A percentile compares a stretch with the other conserved stretches of the same genome.
Evolutionary conservation across 2,329 filamentous ascomycete species (phyloP).

Genomic region (Chrysoporthe deuterocubensis): DNA sequence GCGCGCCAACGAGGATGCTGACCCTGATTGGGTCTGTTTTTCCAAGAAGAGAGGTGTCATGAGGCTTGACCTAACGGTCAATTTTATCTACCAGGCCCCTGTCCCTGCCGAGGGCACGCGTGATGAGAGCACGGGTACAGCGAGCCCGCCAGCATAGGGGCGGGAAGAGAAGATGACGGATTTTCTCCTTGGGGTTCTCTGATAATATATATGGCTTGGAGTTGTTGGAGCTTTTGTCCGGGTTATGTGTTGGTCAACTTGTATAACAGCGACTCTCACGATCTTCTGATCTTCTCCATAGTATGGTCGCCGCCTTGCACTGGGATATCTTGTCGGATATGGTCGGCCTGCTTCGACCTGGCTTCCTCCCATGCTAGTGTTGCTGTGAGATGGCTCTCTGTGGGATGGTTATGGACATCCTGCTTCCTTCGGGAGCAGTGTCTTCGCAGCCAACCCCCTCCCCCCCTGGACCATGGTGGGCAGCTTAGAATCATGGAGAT

Average conservation of each 20-base stretch:
- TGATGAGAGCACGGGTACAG: not conserved
- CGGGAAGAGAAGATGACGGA: not conserved
- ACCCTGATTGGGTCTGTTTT: conserved; percentile 10
- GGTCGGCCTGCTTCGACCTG: not conserved
- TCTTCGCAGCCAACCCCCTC: too few relatives aligned
- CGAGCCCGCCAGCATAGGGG: not conserved
- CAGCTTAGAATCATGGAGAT: too few relatives aligned
- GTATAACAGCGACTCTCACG: not conserved
- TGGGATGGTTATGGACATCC: too few relatives aligned
- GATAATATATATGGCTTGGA: not conserved
- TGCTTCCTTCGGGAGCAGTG: too few relatives aligned
- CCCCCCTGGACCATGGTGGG: too few relatives aligned
- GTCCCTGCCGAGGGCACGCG: not conserved
- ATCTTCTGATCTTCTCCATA: not conserved
- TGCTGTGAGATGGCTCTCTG: too few relatives aligned
- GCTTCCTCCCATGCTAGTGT: too few relatives aligned
- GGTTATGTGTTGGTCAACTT: not conserved
- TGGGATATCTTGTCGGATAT: not conserved
- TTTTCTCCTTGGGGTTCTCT: not conserved
- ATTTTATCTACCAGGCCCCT: not conserved
- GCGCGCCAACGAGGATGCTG: conserved; percentile 1
- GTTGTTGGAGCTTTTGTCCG: not conserved
- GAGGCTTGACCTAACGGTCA: conserved; percentile 1
- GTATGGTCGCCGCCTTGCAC: not conserved
- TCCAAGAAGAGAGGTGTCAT: conserved; percentile 5